phyloP scores from a whole-genome alignment of 2,329 filamentous ascomycete genomes.

The Nemania sp. region DNA sequence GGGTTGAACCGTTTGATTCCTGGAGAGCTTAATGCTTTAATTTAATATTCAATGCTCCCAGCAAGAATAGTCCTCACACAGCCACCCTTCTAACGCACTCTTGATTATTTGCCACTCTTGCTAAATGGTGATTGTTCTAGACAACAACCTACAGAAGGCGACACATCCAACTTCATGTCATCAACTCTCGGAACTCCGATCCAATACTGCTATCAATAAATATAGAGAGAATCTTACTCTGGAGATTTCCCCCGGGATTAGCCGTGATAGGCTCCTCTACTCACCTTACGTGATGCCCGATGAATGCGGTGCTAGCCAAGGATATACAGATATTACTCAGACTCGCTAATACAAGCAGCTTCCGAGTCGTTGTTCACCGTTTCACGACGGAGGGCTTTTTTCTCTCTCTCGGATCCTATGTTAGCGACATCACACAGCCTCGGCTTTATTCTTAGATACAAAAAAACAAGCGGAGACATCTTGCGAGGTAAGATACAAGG shows the following conservation, averaged over 20 bases:
- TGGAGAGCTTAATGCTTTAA: neutral
- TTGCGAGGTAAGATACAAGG: neutral
- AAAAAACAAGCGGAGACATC: neutral
- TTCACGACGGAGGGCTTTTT: neutral
- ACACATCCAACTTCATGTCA: constrained; percentile 18
- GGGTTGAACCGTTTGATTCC: no score
- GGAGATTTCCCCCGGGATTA: constrained; percentile 6
- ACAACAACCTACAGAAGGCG: constrained; percentile 9
- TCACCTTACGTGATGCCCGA: constrained; percentile 7
- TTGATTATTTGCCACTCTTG: neutral
- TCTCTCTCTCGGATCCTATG: neutral
- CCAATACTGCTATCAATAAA: constrained; percentile 25
- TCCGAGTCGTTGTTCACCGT: neutral
- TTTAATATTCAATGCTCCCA: neutral
- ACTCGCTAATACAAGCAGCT: constrained; percentile 1
- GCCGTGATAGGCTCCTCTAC: constrained; percentile 4
- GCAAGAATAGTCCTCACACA: neutral
- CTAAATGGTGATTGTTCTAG: neutral
- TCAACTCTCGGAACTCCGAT: constrained; percentile 31
- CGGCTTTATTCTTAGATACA: neutral
- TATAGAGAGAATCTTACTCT: constrained; percentile 9
- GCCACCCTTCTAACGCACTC: neutral
- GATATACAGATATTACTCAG: constrained; percentile 3
- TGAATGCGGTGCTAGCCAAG: constrained; percentile 10
- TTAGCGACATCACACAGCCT: neutral